phyloP scores from a whole-genome alignment of 2,329 filamentous ascomycete species.

The Alternaria sp. region DNA sequence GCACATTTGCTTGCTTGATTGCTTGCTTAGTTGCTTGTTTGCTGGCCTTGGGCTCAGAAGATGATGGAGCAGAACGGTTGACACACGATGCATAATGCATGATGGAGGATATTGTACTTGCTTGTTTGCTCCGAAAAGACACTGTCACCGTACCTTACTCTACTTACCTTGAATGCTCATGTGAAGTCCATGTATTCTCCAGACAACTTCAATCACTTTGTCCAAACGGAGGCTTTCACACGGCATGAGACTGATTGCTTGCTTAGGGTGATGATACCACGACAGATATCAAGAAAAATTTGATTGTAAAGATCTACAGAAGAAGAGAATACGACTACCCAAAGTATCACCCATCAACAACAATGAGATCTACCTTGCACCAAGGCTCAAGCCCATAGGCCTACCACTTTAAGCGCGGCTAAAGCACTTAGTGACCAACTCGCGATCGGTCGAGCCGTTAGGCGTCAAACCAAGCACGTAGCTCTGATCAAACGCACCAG shows the following conservation, averaged over 20 bases:
- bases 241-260: no score
- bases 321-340: neutral
- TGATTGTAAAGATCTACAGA: neutral
- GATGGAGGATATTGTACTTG: no score
- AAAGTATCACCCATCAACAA: neutral
- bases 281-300: neutral
- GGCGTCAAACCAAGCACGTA: conserved; percentile 37
- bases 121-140: no score
- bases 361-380: neutral
- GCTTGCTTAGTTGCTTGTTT: neutral
- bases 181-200: no score
- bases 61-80: no score
- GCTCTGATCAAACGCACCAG: conserved; percentile 34
- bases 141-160: no score
- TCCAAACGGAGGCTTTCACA: no score
- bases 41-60: no score
- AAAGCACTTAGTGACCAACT: neutral
- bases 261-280: no score
- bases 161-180: no score
- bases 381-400: rapidly evolving
- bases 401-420: neutral
- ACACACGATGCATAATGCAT: no score
- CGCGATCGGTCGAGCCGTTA: neutral
- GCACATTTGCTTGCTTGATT: neutral
- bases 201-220: no score